These are phyloP conservation scores for Moesziomyces globuligerus DNA, from an alignment of 1,284 basidiomycete genomes.

Conservation along the genomic window DNA sequence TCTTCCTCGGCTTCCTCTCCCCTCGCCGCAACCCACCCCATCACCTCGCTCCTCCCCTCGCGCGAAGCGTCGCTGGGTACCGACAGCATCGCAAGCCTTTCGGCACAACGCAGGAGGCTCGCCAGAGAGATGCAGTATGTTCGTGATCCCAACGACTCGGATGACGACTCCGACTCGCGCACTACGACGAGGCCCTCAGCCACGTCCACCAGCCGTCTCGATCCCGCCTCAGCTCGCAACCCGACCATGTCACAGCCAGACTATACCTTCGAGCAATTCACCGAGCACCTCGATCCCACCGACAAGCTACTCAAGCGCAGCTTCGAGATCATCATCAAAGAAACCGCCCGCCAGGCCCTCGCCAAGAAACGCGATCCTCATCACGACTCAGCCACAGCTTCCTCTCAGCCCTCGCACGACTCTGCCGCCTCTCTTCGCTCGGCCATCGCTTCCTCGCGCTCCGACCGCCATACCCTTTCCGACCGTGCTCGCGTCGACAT, in stretches of 20 bases:
- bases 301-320: constrained; percentile 44
- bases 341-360: constrained; percentile 46
- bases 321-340: constrained; percentile 50
- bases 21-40: neutral
- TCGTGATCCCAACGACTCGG: constrained; percentile 35
- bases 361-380: constrained; percentile 24
- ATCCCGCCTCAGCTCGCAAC: constrained; percentile 16
- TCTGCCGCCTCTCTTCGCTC: constrained; percentile 26
- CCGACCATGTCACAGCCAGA: constrained; percentile 33
- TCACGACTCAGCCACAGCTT: constrained; percentile 6
- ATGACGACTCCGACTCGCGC: constrained; percentile 28
- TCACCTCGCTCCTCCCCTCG: constrained; percentile 10
- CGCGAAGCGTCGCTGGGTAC: constrained; percentile 27
- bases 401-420: constrained; percentile 9
- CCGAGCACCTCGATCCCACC: constrained; percentile 41
- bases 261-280: constrained; percentile 52
- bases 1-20: constrained; percentile 15
- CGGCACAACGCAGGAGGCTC: constrained; percentile 29
- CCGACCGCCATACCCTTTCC: neutral
- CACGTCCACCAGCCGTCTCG: constrained; percentile 12
- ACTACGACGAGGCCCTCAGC: constrained; percentile 10
- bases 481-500: neutral
- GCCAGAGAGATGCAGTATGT: constrained; percentile 38
- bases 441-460: constrained; percentile 24
- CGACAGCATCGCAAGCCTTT: constrained; percentile 39